phyloP scores from a whole-genome alignment of 305 asterid species.

The Fraxinus platypoda region DNA sequence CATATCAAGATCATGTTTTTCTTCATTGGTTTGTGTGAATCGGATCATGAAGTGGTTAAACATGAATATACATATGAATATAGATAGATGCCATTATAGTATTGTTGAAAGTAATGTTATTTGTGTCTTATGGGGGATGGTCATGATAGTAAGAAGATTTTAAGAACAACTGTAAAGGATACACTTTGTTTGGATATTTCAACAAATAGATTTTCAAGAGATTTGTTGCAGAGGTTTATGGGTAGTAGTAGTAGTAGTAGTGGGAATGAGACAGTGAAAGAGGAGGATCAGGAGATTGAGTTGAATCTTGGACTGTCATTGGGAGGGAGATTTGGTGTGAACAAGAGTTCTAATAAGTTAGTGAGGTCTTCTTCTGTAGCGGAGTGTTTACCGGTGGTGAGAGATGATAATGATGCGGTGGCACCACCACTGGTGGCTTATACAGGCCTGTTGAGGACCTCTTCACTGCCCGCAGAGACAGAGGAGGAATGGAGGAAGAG shows the following conservation, averaged over 20 bases:
- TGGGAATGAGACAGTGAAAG: conserved; percentile 20
- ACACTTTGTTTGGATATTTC: conserved; percentile 53
- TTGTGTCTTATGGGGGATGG: conserved; percentile 49
- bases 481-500: conserved; percentile 96
- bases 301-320: conserved; percentile 89
- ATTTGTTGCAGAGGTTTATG: conserved; percentile 69
- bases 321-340: conserved; percentile 94
- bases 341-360: conserved; percentile 52
- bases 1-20: conserved; percentile 38
- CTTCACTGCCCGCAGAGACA: conserved; percentile 86
- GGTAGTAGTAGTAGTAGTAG: conserved; percentile 34
- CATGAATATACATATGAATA: conserved; percentile 11
- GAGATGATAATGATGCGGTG: conserved; percentile 50
- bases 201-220: conserved; percentile 52
- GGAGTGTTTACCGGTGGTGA: conserved; percentile 58
- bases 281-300: conserved; percentile 52
- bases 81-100: neutral
- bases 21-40: conserved; percentile 39
- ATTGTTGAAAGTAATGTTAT: conserved; percentile 7
- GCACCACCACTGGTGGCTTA: conserved; percentile 32
- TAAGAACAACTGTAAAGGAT: conserved; percentile 54
- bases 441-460: conserved; percentile 54
- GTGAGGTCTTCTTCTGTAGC: conserved; percentile 77
- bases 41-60: conserved; percentile 34
- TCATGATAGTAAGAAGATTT: conserved; percentile 36